Base-by-base conservation (phyloP, 2,329 filamentous ascomycete genomes). In the Pleoardoris graminearum region DNA sequence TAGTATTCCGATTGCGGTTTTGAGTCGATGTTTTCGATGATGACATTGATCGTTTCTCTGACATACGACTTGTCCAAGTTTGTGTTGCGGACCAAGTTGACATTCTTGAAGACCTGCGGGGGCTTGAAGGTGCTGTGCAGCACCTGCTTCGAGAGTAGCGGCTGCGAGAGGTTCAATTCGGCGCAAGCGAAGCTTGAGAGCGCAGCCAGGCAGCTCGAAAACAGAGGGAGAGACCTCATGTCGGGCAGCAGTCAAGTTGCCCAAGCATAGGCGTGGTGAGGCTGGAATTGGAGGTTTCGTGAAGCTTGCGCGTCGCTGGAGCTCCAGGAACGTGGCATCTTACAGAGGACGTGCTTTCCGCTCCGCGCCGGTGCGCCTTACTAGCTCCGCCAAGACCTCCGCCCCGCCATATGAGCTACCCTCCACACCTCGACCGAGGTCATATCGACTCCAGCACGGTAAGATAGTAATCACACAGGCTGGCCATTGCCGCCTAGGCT, bases 41-140 rank as follows among this genome's bases (percentile, higher is more conserved):
- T 81, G n/a, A 96, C 87, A 76, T 97, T 97, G 80, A 97, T 85
- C 12, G 87, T 88, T 76, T 97, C 93, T 70, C 91, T 87, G 50
- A 87, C 86, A 68, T 94, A 97, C 62, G 86, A 89, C 81, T 97
- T 97, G 76, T 97, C 93, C 53, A 97, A 77, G 62, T 96, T 96
- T 69, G 95, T 87, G 59, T 89, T 87, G 67, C 94, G 89, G 46
- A 97, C 88, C 25, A 97, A 77, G 73, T 99, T 97, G 75, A 82
- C 83, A 76, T 99, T 97, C 78, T 92, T 91, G 80, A 96, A 99
- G 62, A 92, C 89, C 72, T 91, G 89, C 12, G 92, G 88, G 48
- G 93, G 91, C 75, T 84, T 88, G 79, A 97, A 96, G 56, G 70
- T 72, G 60, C 69, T 69, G 22, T 77, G 70, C 32, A 80, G 75